These are phyloP conservation scores for Heliamphora pulchella DNA, from an alignment of 179 eudicot species.

Conservation along the genomic window DNA sequence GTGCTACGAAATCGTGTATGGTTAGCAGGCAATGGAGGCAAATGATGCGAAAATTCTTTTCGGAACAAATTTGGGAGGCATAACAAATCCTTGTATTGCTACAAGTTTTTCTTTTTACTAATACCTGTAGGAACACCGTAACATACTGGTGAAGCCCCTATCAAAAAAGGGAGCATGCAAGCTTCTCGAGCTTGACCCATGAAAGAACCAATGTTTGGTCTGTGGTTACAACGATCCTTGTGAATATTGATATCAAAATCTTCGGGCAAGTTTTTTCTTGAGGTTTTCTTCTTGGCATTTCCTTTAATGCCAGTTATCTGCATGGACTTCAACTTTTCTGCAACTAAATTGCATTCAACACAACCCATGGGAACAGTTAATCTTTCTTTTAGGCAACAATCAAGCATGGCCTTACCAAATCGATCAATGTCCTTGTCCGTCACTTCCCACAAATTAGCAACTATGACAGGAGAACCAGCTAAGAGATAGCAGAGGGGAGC, in stretches of 20 bases:
- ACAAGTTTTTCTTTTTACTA: slow-evolving; percentile 38
- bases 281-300: slow-evolving; percentile 35
- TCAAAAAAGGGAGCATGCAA: slow-evolving; percentile 60
- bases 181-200: slow-evolving; percentile 75
- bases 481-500: slow-evolving; percentile 65
- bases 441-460: slow-evolving; percentile 95
- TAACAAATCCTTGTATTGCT: neutral
- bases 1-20: neutral
- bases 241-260: slow-evolving; percentile 13
- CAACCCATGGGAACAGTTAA: slow-evolving; percentile 42
- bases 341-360: slow-evolving; percentile 48
- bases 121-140: slow-evolving; percentile 95
- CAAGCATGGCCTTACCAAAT: slow-evolving; percentile 72
- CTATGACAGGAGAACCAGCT: slow-evolving; percentile 84
- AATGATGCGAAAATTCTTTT: neutral
- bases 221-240: slow-evolving; percentile 45
- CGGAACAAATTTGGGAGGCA: neutral
- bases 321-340: slow-evolving; percentile 45
- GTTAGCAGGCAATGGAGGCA: neutral
- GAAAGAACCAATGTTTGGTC: slow-evolving; percentile 67
- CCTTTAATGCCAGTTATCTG: slow-evolving; percentile 31
- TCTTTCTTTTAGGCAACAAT: slow-evolving; percentile 69
- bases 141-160: slow-evolving; percentile 95
- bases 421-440: slow-evolving; percentile 92
- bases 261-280: slow-evolving; percentile 31